phyloP scores from a whole-genome alignment of 2,329 filamentous ascomycete genomes.

The Macrophomina tecta region DNA sequence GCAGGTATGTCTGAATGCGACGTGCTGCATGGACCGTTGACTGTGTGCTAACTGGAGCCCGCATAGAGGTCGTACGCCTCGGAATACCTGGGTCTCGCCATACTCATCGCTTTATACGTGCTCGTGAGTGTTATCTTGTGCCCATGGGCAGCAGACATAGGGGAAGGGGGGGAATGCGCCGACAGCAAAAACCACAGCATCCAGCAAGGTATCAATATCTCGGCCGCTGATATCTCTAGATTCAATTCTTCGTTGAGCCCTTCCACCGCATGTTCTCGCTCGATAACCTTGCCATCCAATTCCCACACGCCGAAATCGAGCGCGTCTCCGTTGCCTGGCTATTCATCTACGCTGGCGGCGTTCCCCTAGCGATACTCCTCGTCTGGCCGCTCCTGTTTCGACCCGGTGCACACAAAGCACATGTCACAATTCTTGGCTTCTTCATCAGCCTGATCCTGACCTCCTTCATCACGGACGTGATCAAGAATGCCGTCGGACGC shows the following conservation, averaged over 20 bases:
- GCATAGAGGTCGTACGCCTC: slow-evolving; percentile 78
- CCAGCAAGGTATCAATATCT: slow-evolving; percentile 14
- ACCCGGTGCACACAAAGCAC: slow-evolving; percentile 76
- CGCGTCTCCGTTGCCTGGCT: slow-evolving; percentile 81
- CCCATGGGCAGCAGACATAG: neutral
- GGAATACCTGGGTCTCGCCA: slow-evolving; percentile 80
- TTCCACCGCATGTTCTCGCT: slow-evolving; percentile 96
- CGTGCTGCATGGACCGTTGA: neutral
- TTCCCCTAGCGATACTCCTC: slow-evolving; percentile 72
- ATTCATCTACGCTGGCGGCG: slow-evolving; percentile 76
- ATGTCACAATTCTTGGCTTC: slow-evolving; percentile 84
- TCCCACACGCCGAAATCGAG: slow-evolving; percentile 83
- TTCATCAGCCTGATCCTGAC: slow-evolving; percentile 76
- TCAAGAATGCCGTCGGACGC: slow-evolving; percentile 87
- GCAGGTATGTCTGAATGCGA: slow-evolving; percentile 20
- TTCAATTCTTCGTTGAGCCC: slow-evolving; percentile 74
- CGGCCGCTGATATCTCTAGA: slow-evolving; percentile 48
- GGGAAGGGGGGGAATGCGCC: neutral
- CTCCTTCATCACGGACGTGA: slow-evolving; percentile 79
- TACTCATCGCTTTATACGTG: slow-evolving; percentile 72
- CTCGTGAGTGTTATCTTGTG: slow-evolving; percentile 54
- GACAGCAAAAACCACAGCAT: slow-evolving; percentile 28
- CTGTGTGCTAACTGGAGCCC: slow-evolving; percentile 29
- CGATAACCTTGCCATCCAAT: slow-evolving; percentile 82
- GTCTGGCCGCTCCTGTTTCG: slow-evolving; percentile 68